Evolutionary conservation across 345 rosid species (phyloP).

Genomic region (Hirschfeldia incana): DNA sequence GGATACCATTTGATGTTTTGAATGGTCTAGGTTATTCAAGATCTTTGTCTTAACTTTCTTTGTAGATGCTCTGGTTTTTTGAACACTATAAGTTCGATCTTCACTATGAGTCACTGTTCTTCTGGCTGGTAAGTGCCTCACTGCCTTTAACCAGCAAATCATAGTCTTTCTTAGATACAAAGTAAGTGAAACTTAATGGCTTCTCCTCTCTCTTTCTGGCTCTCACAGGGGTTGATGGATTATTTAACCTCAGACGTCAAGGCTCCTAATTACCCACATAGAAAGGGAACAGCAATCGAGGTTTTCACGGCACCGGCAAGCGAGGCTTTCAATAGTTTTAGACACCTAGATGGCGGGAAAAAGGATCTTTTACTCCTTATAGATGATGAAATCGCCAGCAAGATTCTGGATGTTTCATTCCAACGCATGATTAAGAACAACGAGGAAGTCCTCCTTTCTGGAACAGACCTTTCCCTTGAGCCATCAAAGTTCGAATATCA

Average conservation of each 20-base stretch:
- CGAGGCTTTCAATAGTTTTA: not conserved
- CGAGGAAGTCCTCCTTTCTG: not conserved
- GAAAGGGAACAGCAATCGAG: not conserved
- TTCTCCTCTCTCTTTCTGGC: not conserved
- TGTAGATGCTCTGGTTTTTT: not conserved
- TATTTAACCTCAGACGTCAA: not conserved
- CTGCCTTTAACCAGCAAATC: not conserved
- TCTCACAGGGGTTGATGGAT: not conserved
- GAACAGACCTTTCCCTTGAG: not conserved
- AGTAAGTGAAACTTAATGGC: not conserved
- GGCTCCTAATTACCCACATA: not conserved
- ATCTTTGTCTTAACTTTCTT: not conserved
- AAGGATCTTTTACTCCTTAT: not conserved
- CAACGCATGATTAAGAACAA: not conserved
- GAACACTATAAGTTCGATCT: not conserved
- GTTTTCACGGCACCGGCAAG: not conserved
- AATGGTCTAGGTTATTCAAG: not conserved
- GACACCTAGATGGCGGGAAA: not conserved
- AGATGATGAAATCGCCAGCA: not conserved
- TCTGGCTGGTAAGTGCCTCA: not conserved
- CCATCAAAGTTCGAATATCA: not conserved
- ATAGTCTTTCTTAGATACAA: not conserved
- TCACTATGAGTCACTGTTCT: not conserved
- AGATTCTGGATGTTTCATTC: not conserved
- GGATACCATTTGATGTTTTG: not conserved